Conservation (phyloP, 2,329 filamentous ascomycete species). For the Pseudocercospora crystallina region DNA sequence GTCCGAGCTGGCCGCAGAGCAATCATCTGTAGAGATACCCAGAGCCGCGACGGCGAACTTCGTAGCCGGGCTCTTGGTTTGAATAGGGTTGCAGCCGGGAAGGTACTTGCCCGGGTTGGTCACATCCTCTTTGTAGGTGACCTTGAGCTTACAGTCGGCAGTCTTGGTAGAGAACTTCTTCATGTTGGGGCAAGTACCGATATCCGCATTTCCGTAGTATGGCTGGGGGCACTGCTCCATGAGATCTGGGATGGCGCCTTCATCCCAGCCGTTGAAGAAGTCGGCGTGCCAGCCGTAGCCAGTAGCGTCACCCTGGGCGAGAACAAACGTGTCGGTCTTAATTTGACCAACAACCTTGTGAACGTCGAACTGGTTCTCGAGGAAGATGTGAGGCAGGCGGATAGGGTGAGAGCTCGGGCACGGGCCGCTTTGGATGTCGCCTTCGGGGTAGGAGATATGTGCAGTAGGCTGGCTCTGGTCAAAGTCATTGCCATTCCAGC, state of each 20-base stretch:
- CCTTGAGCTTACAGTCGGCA: slow-evolving; percentile 50
- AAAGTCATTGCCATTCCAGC: slow-evolving; percentile 63
- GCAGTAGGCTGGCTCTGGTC: slow-evolving; percentile 40
- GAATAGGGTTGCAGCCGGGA: slow-evolving; percentile 60
- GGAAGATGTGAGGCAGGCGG: slow-evolving; percentile 59
- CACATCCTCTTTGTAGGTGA: slow-evolving; percentile 45
- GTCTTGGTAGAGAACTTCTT: slow-evolving; percentile 17
- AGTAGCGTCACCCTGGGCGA: slow-evolving; percentile 48
- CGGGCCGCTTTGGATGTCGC: slow-evolving; percentile 49
- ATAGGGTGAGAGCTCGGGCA: slow-evolving; percentile 55
- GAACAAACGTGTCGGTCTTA: slow-evolving; percentile 44
- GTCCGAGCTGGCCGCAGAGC: slow-evolving; percentile 10
- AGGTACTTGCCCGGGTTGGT: slow-evolving; percentile 47
- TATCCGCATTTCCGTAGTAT: slow-evolving; percentile 62
- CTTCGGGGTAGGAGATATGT: slow-evolving; percentile 64
- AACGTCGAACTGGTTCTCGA: slow-evolving; percentile 40
- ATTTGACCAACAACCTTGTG: slow-evolving; percentile 37
- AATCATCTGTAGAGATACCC: slow-evolving; percentile 19
- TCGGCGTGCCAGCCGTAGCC: slow-evolving; percentile 56
- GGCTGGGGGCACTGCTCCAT: slow-evolving; percentile 66
- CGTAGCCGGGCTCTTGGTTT: slow-evolving; percentile 39
- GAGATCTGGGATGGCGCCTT: slow-evolving; percentile 62
- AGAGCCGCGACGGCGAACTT: slow-evolving; percentile 23
- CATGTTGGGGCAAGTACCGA: slow-evolving; percentile 55
- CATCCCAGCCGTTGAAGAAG: slow-evolving; percentile 53